Base-by-base conservation (phyloP, 257 asterid species). In the Lycium barbarum region DNA sequence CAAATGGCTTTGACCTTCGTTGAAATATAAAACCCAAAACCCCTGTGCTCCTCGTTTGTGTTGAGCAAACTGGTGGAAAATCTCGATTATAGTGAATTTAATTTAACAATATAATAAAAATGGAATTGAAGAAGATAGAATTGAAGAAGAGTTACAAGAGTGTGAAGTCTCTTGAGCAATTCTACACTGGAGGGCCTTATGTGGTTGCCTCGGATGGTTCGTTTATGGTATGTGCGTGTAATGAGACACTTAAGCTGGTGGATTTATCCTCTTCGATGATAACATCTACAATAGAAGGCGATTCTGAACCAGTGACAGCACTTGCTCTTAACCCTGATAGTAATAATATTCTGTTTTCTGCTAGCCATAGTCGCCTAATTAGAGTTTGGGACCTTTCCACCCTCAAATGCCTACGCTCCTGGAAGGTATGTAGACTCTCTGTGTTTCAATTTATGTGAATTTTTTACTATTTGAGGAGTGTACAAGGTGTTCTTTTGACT, bases 281-380 rank as follows among this genome's bases (percentile, higher is more conserved):
- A 45, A 94, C 90, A 74, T 93, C 98, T 67, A 90, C 97, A n/a
- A 93, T 95, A 83, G 93, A 92, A 79, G 98, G 99, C 51, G 99
- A 95, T 83, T 92, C 97, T 10, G 98, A 92, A 82, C 89, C 92
- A 36, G 90, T 95, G 43, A 95, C 98, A 5, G 95, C 98, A 83
- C 97, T 95, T 47, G 35, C 84, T 80, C 90, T 94, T 57, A 94
- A 93, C 83, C 98, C 97, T 7, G 55, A 93, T 65, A 4, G 8
- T 45, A 89, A 91, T 78, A 84, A 88, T 11, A 84, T 95, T 67
- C 92, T 95, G 59, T 95, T 93, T 89, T 92, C 97, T 12, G 87
- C 97, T 61, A 91, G 97, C 84, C 98, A 94, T 88, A 92, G 94
- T 84, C 97, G 97, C 12, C 98, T 93, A 89, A 95, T 95, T 90